Percentiles rank a stretch among this genome's conserved stretches.
Conservation (phyloP, 148 eudicot species). For the Silene conica region DNA sequence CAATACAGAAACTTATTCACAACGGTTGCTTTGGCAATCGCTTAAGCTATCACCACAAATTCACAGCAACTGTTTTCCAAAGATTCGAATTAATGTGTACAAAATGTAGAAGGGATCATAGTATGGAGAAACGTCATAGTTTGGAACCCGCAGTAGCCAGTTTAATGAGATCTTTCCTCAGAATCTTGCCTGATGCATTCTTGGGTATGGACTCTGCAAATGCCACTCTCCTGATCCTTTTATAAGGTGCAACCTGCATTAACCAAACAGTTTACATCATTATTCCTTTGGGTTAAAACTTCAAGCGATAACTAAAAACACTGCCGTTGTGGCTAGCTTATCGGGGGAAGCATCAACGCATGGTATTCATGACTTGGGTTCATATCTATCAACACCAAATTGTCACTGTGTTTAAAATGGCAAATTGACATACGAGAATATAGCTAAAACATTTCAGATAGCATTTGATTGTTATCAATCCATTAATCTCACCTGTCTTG, state of each 20-base stretch:
- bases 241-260: conserved; percentile 90
- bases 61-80: background rate
- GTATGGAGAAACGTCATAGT: conserved; percentile 21
- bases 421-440: background rate
- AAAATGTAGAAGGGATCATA: background rate
- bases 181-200: conserved; percentile 90
- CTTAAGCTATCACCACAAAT: background rate
- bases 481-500: conserved; percentile 56
- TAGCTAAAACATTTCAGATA: background rate
- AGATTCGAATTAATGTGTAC: background rate
- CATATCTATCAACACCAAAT: background rate
- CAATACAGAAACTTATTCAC: background rate
- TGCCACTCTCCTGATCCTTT: conserved; percentile 70
- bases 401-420: no score
- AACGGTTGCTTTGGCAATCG: no score
- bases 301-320: no score
- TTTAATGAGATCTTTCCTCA: conserved; percentile 84
- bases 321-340: background rate
- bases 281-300: background rate
- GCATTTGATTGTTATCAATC: background rate
- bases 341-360: background rate
- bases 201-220: conserved; percentile 72
- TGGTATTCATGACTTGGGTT: background rate
- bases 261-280: background rate
- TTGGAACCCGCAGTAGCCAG: conserved; percentile 54